A percentile compares a stretch with the other conserved stretches of the same genome.
phyloP scores from a whole-genome alignment of 2,329 filamentous ascomycete genomes.

The Phoma sp. region DNA sequence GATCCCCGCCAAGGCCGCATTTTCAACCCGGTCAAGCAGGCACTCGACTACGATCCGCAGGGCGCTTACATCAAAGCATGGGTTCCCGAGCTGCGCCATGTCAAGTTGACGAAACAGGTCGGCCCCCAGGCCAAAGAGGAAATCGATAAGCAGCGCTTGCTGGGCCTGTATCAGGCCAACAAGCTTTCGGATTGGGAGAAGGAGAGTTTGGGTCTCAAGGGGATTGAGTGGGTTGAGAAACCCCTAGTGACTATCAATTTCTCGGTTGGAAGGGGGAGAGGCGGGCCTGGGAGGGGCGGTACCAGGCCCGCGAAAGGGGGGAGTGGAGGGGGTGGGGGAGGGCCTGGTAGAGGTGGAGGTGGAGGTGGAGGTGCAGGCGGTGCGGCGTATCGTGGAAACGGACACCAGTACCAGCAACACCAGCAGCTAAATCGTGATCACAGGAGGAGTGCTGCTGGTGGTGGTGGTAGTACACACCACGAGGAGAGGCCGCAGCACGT shows the following conservation, averaged over 20 bases:
- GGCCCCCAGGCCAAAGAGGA: slow-evolving; percentile 32
- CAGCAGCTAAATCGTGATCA: slow-evolving; percentile 11
- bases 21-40: slow-evolving; percentile 84
- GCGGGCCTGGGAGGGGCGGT: slow-evolving; percentile 13
- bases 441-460: slow-evolving; percentile 4
- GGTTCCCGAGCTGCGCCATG: slow-evolving; percentile 68
- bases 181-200: slow-evolving; percentile 66
- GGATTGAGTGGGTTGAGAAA: slow-evolving; percentile 69
- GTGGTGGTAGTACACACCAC: background rate
- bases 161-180: slow-evolving; percentile 74
- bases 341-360: slow-evolving; percentile 3
- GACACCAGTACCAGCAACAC: no score
- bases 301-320: slow-evolving; percentile 5
- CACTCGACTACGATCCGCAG: slow-evolving; percentile 74
- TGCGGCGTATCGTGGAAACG: background rate
- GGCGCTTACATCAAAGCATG: slow-evolving; percentile 75
- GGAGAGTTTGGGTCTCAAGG: slow-evolving; percentile 61
- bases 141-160: slow-evolving; percentile 48
- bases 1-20: slow-evolving; percentile 75
- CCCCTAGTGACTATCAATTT: slow-evolving; percentile 54
- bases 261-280: slow-evolving; percentile 40
- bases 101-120: slow-evolving; percentile 48
- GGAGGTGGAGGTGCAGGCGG: no score
- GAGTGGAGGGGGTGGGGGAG: slow-evolving; percentile 6
- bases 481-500: slow-evolving; percentile 10